A percentile compares a stretch with the other conserved stretches of the same genome.
Evolutionary conservation across 257 asterid species (phyloP).

Genomic region (Solanum bukasovii): DNA sequence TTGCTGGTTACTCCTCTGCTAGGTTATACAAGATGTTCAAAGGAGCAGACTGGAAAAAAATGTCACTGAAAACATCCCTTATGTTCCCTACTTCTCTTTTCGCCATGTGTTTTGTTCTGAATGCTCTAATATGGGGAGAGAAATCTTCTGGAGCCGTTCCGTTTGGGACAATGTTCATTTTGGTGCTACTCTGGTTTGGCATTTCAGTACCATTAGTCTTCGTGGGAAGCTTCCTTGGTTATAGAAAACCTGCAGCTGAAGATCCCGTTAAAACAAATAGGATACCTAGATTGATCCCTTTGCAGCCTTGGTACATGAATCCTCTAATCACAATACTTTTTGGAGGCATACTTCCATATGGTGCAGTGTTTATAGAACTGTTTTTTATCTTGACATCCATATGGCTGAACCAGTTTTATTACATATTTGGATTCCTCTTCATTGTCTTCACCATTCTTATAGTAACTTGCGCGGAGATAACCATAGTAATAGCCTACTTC

Average conservation of each 20-base stretch:
- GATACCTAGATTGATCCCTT: slow-evolving; percentile 45
- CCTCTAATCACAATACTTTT: slow-evolving; percentile 26
- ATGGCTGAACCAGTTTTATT: slow-evolving; percentile 50
- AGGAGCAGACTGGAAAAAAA: slow-evolving; percentile 35
- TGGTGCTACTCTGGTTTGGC: slow-evolving; percentile 43
- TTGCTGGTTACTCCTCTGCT: slow-evolving; percentile 37
- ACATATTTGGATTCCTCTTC: slow-evolving; percentile 47
- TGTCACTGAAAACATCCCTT: slow-evolving; percentile 30
- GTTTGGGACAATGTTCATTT: slow-evolving; percentile 35
- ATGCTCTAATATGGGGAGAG: slow-evolving; percentile 43
- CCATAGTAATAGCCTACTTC: slow-evolving; percentile 38
- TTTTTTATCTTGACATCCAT: slow-evolving; percentile 43
- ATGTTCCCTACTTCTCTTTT: slow-evolving; percentile 36
- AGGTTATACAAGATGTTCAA: slow-evolving; percentile 25
- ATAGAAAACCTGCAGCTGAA: slow-evolving; percentile 11
- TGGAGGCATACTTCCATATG: slow-evolving; percentile 44
- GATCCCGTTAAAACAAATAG: slow-evolving; percentile 30
- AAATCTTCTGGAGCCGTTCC: slow-evolving; percentile 50
- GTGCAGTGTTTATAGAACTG: slow-evolving; percentile 48
- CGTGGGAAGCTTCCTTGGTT: slow-evolving; percentile 34
- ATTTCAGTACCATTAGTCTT: slow-evolving; percentile 40
- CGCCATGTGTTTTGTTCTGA: slow-evolving; percentile 23
- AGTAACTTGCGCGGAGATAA: slow-evolving; percentile 42
- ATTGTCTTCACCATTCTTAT: slow-evolving; percentile 31
- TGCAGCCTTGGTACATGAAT: slow-evolving; percentile 43